A percentile compares a stretch with the other conserved stretches of the same genome.
phyloP scores from a whole-genome alignment of 495 filamentous ascomycete species.

The Aspergillus coremiiformis region DNA sequence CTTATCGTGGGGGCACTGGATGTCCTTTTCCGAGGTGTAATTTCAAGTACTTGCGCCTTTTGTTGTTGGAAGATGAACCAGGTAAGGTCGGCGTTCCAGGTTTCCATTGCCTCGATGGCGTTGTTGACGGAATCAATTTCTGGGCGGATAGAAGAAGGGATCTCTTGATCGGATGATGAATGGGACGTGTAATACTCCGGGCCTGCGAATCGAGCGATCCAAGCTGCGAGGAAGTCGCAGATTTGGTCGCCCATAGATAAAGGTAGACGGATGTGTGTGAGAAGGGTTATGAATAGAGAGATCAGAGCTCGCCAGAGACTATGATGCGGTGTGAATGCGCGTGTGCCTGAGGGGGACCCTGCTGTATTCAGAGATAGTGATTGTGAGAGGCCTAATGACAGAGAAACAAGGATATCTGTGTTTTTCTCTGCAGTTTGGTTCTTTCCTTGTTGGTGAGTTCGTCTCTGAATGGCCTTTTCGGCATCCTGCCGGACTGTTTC shows the following conservation, averaged over 20 bases:
- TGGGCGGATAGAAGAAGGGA: background rate
- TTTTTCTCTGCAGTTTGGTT: background rate
- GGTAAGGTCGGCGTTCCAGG: slow-evolving; percentile 40
- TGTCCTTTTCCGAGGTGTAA: background rate
- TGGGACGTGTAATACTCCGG: slow-evolving; percentile 26
- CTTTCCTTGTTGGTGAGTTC: slow-evolving; percentile 15
- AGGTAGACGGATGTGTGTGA: slow-evolving; percentile 34
- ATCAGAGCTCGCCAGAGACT: slow-evolving; percentile 30
- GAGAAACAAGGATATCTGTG: background rate
- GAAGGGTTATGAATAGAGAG: slow-evolving; percentile 33
- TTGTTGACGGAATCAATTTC: slow-evolving; percentile 23
- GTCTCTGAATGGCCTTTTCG: slow-evolving; percentile 26
- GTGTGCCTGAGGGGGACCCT: slow-evolving; percentile 13
- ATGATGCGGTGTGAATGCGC: slow-evolving; percentile 36
- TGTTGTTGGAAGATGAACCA: slow-evolving; percentile 37
- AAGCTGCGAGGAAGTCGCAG: slow-evolving; percentile 31
- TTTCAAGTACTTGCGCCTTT: background rate
- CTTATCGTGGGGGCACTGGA: background rate
- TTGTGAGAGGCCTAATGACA: slow-evolving; percentile 3
- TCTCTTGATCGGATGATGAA: background rate
- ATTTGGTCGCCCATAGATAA: slow-evolving; percentile 33
- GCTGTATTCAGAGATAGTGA: slow-evolving; percentile 21
- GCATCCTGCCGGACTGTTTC: slow-evolving; percentile 33
- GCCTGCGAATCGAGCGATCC: slow-evolving; percentile 34
- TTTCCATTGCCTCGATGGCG: slow-evolving; percentile 36